Evolutionary conservation across 805 yeast genomes (phyloP).

Genomic region (Barnettozyma salicaria): DNA sequence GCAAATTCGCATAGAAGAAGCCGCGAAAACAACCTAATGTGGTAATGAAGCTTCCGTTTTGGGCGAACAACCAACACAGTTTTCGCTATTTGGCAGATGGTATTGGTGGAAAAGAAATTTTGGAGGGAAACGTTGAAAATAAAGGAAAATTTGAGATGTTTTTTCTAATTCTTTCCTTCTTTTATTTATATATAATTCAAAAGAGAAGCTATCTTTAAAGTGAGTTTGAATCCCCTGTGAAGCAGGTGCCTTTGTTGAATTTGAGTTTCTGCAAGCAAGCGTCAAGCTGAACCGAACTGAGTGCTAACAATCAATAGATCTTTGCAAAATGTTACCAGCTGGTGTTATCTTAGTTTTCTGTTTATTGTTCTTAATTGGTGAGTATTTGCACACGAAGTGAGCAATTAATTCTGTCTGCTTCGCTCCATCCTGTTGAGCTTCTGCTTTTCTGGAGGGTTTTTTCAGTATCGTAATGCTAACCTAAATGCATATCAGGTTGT

Average conservation of each 20-base stretch:
- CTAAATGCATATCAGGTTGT: slow-evolving; percentile 10
- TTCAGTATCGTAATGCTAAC: too few relatives aligned
- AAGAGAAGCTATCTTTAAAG: slow-evolving; percentile 1
- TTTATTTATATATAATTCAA: slow-evolving; percentile 1
- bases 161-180: slow-evolving; percentile 5
- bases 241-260: not conserved
- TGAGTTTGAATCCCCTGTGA: not conserved
- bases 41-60: slow-evolving; percentile 1
- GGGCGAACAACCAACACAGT: not conserved
- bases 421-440: too few relatives aligned
- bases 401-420: too few relatives aligned
- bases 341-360: slow-evolving; percentile 30
- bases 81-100: not conserved
- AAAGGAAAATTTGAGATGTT: slow-evolving; percentile 1
- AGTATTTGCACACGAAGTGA: too few relatives aligned
- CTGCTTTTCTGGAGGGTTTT: too few relatives aligned
- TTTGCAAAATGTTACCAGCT: slow-evolving; percentile 27
- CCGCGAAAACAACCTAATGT: slow-evolving; percentile 2
- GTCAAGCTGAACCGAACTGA: not conserved
- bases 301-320: slow-evolving; percentile 4
- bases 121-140: not conserved
- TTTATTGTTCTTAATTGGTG: slow-evolving; percentile 25
- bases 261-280: not conserved
- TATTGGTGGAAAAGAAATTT: not conserved
- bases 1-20: slow-evolving; percentile 4